These are phyloP conservation scores for Crataegus laevigata DNA, from an alignment of 306 rosid species.

Conservation along the genomic window DNA sequence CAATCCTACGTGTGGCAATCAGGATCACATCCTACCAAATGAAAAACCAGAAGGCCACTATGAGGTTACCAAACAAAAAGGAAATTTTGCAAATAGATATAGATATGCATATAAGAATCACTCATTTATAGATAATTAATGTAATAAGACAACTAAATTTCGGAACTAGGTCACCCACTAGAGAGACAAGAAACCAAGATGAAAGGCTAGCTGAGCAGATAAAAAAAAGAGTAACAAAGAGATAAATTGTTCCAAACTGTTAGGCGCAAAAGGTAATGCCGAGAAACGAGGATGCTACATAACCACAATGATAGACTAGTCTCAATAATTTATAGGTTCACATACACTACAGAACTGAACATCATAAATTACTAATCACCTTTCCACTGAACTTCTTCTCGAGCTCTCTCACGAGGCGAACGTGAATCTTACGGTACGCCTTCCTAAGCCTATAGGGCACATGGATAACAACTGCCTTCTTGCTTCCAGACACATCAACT, in stretches of 20 bases:
- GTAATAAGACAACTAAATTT: neutral
- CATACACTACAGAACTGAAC: too few species aligned
- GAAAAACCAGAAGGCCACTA: neutral
- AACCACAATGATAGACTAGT: too few species aligned
- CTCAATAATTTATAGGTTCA: too few species aligned
- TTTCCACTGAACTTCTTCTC: conserved; percentile 90
- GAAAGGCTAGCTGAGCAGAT: neutral
- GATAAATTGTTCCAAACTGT: too few species aligned
- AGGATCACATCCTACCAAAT: conserved; percentile 56
- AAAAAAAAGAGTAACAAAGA: neutral
- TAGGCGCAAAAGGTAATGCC: neutral
- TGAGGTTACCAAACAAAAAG: neutral
- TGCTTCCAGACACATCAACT: conserved; percentile 62
- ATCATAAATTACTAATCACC: conserved; percentile 25
- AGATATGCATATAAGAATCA: too few species aligned
- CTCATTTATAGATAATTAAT: neutral
- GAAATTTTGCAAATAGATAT: neutral
- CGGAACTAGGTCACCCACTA: neutral
- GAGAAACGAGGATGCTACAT: neutral
- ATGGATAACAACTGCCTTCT: conserved; percentile 77
- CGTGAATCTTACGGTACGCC: conserved; percentile 69
- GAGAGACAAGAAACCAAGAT: neutral
- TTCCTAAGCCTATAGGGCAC: conserved; percentile 75
- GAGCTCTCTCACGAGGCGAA: conserved; percentile 81
- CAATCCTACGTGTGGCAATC: conserved; percentile 70